Conservation (phyloP, 306 rosid species). For the Cercis canadensis region DNA sequence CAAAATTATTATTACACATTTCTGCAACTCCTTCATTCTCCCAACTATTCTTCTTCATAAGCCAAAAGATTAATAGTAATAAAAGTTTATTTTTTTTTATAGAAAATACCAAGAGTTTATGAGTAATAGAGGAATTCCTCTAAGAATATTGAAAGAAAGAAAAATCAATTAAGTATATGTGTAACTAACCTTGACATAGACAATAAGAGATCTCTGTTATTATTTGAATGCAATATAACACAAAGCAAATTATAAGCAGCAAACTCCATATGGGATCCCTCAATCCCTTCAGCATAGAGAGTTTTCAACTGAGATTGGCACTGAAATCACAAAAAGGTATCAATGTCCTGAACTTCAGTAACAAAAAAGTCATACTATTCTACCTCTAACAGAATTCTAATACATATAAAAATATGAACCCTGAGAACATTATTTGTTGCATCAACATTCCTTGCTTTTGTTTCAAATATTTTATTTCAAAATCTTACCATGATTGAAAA, state of each 20-base stretch:
- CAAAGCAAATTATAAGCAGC: constrained; percentile 96
- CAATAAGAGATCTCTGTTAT: constrained; percentile 84
- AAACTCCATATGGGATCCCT: constrained; percentile 92
- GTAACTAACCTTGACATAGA: constrained; percentile 80
- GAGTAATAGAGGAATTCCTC: neutral
- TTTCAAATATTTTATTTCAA: neutral
- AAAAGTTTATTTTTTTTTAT: too few species aligned
- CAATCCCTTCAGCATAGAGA: constrained; percentile 89
- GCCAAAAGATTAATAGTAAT: too few species aligned
- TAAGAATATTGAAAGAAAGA: constrained; percentile 10
- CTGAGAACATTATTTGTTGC: neutral
- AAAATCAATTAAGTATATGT: constrained; percentile 9
- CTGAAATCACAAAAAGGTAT: constrained; percentile 58
- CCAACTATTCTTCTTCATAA: too few species aligned
- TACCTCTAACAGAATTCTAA: neutral
- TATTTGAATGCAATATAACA: constrained; percentile 89
- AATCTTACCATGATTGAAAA: neutral
- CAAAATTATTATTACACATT: too few species aligned
- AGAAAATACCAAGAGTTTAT: too few species aligned
- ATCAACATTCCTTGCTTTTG: neutral
- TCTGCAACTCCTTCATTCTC: too few species aligned
- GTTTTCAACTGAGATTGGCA: constrained; percentile 89
- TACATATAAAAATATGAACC: neutral
- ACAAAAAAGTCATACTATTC: neutral
- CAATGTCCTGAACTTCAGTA: constrained; percentile 30